Evolutionary conservation across 2,329 filamentous ascomycete genomes (phyloP).

Genomic region (Fonsecaea pedrosoi): DNA sequence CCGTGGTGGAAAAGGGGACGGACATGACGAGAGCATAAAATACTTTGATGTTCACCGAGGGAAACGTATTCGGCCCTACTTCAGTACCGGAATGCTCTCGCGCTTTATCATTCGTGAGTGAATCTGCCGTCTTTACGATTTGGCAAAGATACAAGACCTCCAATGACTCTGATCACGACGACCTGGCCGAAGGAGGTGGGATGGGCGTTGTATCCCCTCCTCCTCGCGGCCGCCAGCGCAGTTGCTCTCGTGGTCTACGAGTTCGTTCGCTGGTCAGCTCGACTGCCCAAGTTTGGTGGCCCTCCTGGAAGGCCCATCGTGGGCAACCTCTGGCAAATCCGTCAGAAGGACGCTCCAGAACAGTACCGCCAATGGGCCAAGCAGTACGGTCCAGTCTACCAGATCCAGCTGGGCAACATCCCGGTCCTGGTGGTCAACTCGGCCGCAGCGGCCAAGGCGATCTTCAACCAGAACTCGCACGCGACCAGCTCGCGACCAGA

Average conservation of each 20-base stretch:
- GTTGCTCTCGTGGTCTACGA: constrained; percentile 12
- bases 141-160: too few relatives aligned
- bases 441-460: constrained; percentile 56
- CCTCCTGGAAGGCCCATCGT: constrained; percentile 60
- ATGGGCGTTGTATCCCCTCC: background rate
- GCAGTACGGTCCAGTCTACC: constrained; percentile 59
- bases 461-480: constrained; percentile 61
- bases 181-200: too few relatives aligned
- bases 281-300: constrained; percentile 56
- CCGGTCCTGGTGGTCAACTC: constrained; percentile 64
- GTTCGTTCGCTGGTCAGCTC: constrained; percentile 47
- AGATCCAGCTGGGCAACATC: constrained; percentile 64
- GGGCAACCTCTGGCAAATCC: constrained; percentile 61
- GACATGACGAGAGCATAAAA: too few relatives aligned
- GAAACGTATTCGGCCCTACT: too few relatives aligned
- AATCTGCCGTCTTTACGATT: too few relatives aligned
- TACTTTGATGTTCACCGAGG: too few relatives aligned
- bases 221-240: background rate
- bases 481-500: constrained; percentile 62
- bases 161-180: too few relatives aligned
- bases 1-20: too few relatives aligned
- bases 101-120: too few relatives aligned
- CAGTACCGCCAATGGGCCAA: constrained; percentile 63
- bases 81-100: too few relatives aligned
- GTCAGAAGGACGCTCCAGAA: constrained; percentile 59